Evolutionary conservation across 768 basidiomycete species (phyloP).

Genomic region (Gloeostereum incarnatum): DNA sequence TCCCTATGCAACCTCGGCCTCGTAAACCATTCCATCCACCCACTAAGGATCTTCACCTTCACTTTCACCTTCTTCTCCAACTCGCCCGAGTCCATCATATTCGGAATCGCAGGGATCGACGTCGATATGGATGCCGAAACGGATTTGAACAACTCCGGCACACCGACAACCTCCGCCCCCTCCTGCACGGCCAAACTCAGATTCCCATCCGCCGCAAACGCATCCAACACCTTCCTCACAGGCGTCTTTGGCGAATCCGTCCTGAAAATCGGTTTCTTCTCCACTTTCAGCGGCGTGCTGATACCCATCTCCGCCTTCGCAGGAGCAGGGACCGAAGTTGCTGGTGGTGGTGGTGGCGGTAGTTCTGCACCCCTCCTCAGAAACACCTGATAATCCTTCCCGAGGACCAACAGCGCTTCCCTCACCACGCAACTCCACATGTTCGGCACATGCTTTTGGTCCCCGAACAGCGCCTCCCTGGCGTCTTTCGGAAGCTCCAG

Average conservation of each 20-base stretch:
- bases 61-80: conserved; percentile 9
- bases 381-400: conserved; percentile 60
- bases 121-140: conserved; percentile 14
- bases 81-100: no score
- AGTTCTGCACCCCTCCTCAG: conserved; percentile 44
- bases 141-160: conserved; percentile 44
- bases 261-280: conserved; percentile 38
- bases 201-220: conserved; percentile 52
- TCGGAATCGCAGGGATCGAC: no score
- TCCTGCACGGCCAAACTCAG: conserved; percentile 40
- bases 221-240: conserved; percentile 39
- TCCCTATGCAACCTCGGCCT: conserved; percentile 40
- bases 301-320: conserved; percentile 19
- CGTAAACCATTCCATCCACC: conserved; percentile 44
- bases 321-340: conserved; percentile 16
- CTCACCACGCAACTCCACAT: conserved; percentile 56
- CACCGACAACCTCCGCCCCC: conserved; percentile 29
- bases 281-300: conserved; percentile 25
- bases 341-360: conserved; percentile 10
- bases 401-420: conserved; percentile 51
- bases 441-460: conserved; percentile 55
- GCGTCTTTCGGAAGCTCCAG: conserved; percentile 35
- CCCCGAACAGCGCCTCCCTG: conserved; percentile 52
- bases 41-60: conserved; percentile 11
- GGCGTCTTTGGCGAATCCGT: conserved; percentile 38